phyloP scores from a whole-genome alignment of 495 filamentous ascomycete species.

The Penicillium pulvis region DNA sequence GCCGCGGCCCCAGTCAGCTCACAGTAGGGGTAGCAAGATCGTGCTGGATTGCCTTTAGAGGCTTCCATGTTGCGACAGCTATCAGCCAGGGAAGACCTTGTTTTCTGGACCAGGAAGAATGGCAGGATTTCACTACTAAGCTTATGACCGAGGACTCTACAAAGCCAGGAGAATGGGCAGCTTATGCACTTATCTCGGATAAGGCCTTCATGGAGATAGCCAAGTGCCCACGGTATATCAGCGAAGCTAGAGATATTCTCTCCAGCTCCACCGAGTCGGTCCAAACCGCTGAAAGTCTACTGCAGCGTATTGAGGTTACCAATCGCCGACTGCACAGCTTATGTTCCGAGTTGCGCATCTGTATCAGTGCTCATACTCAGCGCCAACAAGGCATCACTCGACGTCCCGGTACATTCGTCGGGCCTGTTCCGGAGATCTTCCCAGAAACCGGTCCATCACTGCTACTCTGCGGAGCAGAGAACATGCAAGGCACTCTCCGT shows the following conservation, averaged over 20 bases:
- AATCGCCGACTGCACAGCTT: slow-evolving; percentile 15
- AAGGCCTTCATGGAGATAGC: slow-evolving; percentile 33
- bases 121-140: slow-evolving; percentile 26
- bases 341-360: slow-evolving; percentile 21
- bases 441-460: slow-evolving; percentile 34
- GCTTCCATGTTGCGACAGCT: slow-evolving; percentile 34
- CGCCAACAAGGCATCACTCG: slow-evolving; percentile 30
- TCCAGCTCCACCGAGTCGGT: slow-evolving; percentile 2
- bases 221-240: slow-evolving; percentile 37
- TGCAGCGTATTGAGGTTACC: slow-evolving; percentile 25
- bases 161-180: slow-evolving; percentile 27
- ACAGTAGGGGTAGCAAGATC: slow-evolving; percentile 26
- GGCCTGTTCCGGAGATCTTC: slow-evolving; percentile 27
- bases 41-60: slow-evolving; percentile 37
- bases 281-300: slow-evolving; percentile 9
- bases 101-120: slow-evolving; percentile 35
- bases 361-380: slow-evolving; percentile 27
- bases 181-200: slow-evolving; percentile 28
- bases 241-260: slow-evolving; percentile 26
- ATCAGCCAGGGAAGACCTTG: slow-evolving; percentile 32
- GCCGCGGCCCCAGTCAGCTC: slow-evolving; percentile 25
- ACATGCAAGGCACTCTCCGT: slow-evolving; percentile 20
- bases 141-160: slow-evolving; percentile 30
- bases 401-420: slow-evolving; percentile 26
- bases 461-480: slow-evolving; percentile 29